Evolutionary conservation across 441 rosid species (phyloP).

Genomic region (Bocquillonia castaneifolia): DNA sequence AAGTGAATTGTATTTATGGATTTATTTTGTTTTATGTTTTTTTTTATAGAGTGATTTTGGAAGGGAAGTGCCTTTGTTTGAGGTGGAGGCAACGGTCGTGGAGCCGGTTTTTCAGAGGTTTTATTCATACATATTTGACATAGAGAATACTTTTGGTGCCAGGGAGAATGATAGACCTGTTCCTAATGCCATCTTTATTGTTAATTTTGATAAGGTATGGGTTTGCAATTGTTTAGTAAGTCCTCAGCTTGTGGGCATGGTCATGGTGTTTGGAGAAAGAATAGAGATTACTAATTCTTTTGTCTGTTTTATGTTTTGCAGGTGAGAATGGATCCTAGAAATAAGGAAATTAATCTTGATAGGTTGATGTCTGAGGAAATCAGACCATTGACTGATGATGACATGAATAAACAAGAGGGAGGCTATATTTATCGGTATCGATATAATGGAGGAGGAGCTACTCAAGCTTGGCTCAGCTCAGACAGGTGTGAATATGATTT

Average conservation of each 20-base stretch:
- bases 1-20: not conserved
- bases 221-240: conserved; percentile 5
- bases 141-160: conserved; percentile 46
- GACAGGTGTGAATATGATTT: conserved; percentile 48
- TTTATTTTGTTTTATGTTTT: not conserved
- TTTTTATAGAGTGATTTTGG: conserved; percentile 66
- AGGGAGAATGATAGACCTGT: conserved; percentile 60
- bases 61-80: conserved; percentile 84
- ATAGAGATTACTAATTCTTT: not conserved
- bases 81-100: conserved; percentile 77
- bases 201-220: conserved; percentile 93
- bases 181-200: conserved; percentile 79
- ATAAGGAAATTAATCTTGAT: conserved; percentile 65
- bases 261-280: conserved; percentile 1
- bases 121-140: conserved; percentile 73
- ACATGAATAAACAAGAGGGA: conserved; percentile 80
- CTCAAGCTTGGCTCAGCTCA: conserved; percentile 96
- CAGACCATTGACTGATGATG: conserved; percentile 60
- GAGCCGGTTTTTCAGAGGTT: conserved; percentile 74
- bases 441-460: conserved; percentile 94
- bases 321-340: conserved; percentile 96
- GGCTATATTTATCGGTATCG: conserved; percentile 87
- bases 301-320: conserved; percentile 24
- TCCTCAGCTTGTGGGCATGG: not conserved
- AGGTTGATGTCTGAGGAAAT: conserved; percentile 56